Conservation (phyloP, 768 basidiomycete genomes). For the Trichaptum fuscoviolaceum region DNA sequence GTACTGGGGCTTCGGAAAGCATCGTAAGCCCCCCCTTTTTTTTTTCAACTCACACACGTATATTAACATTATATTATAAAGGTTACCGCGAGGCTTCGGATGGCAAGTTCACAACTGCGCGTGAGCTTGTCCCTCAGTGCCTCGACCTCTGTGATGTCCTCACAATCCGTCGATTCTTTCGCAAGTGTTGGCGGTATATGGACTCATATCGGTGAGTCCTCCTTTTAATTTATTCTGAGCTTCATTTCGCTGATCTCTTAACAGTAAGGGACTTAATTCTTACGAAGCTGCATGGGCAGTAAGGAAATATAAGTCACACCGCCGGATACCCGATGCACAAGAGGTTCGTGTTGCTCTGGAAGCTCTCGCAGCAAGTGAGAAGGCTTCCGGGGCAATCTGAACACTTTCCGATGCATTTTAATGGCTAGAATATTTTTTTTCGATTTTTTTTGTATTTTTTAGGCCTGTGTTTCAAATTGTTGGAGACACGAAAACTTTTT, state of each 20-base stretch:
- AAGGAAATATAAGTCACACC: conserved; percentile 17
- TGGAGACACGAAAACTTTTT: too few relatives aligned
- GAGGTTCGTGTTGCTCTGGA: neutral
- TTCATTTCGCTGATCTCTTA: neutral
- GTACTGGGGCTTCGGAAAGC: conserved; percentile 10
- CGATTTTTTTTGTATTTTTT: too few relatives aligned
- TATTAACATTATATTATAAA: conserved; percentile 4
- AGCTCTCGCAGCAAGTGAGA: too few relatives aligned
- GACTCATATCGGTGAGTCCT: conserved; percentile 11
- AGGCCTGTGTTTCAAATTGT: too few relatives aligned
- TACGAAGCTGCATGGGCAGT: conserved; percentile 14
- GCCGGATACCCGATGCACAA: conserved; percentile 1
- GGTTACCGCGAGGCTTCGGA: conserved; percentile 16
- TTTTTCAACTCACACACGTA: neutral
- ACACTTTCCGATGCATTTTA: too few relatives aligned
- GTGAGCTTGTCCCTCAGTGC: conserved; percentile 20
- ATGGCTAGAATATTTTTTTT: too few relatives aligned
- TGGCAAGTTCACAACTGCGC: conserved; percentile 11
- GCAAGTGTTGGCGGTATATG: conserved; percentile 15
- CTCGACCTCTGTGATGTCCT: conserved; percentile 14
- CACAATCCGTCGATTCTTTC: conserved; percentile 17
- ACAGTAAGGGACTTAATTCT: conserved; percentile 13
- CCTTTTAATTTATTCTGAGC: neutral
- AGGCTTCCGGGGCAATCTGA: too few relatives aligned
- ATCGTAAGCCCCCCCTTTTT: conserved; percentile 4